Evolutionary conservation across 176 grass and related monocot species (phyloP).

Genomic region (Triticum dicoccoides): DNA sequence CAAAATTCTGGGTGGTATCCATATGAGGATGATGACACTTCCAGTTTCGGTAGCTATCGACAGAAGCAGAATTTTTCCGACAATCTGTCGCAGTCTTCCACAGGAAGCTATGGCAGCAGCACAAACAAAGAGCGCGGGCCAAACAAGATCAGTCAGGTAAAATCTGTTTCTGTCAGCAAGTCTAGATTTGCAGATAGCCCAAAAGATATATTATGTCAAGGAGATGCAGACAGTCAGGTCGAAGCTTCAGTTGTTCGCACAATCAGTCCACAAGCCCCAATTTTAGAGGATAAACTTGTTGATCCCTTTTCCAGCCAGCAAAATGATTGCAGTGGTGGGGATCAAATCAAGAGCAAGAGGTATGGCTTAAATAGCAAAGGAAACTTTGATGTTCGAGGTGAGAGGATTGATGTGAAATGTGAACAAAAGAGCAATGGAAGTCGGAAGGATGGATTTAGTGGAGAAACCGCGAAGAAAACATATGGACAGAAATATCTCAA

Average conservation of each 20-base stretch:
- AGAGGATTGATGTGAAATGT: neutral
- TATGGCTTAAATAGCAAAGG: constrained; percentile 5
- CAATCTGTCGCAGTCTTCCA: constrained; percentile 36
- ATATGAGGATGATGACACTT: constrained; percentile 36
- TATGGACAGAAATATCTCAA: neutral
- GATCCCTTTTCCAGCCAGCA: constrained; percentile 37
- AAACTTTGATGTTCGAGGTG: neutral
- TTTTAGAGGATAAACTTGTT: constrained; percentile 35
- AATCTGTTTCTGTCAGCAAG: constrained; percentile 27
- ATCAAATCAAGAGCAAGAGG: constrained; percentile 7
- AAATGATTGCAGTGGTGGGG: neutral
- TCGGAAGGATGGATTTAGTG: neutral
- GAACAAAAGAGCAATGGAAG: constrained; percentile 26
- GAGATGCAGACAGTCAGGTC: constrained; percentile 19
- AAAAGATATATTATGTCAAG: constrained; percentile 54
- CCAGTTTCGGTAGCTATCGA: constrained; percentile 24
- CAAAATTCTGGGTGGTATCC: constrained; percentile 48
- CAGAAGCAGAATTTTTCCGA: constrained; percentile 41
- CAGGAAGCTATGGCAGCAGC: constrained; percentile 25
- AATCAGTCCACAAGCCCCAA: constrained; percentile 16
- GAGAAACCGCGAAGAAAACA: neutral
- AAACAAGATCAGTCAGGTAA: constrained; percentile 36
- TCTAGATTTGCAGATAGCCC: constrained; percentile 48
- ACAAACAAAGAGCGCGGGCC: constrained; percentile 22
- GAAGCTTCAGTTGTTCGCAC: constrained; percentile 19